Evolutionary conservation across 106 monocot species (phyloP).

Genomic region (Dendrobium chrysotoxum): DNA sequence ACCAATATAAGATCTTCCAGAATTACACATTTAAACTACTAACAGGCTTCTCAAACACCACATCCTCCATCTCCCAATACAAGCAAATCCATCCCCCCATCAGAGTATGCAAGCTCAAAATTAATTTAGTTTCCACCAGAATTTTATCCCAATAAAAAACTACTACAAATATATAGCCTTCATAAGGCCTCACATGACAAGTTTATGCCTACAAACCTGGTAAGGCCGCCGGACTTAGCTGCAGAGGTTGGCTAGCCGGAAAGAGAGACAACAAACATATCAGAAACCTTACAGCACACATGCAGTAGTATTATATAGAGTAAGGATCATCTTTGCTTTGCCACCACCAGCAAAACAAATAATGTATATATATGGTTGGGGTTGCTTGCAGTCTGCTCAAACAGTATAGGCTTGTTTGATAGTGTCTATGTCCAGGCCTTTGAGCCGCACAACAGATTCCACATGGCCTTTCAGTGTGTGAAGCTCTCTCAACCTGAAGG

Average conservation of each 20-base stretch:
- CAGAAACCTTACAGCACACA: not conserved
- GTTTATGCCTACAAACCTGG: too few species aligned
- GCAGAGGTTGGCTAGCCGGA: not conserved
- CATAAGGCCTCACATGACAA: too few species aligned
- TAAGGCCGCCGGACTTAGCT: too few species aligned
- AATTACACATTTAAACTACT: too few species aligned
- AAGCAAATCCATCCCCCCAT: too few species aligned
- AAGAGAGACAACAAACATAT: not conserved
- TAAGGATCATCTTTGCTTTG: not conserved
- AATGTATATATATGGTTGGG: not conserved
- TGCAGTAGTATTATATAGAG: not conserved
- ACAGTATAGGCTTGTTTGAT: slow-evolving; percentile 9
- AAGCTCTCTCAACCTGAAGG: slow-evolving; percentile 5
- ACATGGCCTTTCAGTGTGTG: slow-evolving; percentile 14
- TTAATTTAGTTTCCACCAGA: too few species aligned
- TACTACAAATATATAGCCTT: too few species aligned
- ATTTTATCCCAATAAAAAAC: too few species aligned
- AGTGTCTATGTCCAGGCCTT: slow-evolving; percentile 11
- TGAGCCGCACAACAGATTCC: slow-evolving; percentile 12
- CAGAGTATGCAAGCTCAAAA: too few species aligned
- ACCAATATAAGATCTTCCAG: too few species aligned
- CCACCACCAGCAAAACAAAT: not conserved
- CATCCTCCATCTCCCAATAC: too few species aligned
- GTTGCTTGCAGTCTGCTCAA: not conserved
- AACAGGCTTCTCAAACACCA: too few species aligned